Evolutionary conservation across 768 basidiomycete species (phyloP).

Genomic region (Mycena venus): DNA sequence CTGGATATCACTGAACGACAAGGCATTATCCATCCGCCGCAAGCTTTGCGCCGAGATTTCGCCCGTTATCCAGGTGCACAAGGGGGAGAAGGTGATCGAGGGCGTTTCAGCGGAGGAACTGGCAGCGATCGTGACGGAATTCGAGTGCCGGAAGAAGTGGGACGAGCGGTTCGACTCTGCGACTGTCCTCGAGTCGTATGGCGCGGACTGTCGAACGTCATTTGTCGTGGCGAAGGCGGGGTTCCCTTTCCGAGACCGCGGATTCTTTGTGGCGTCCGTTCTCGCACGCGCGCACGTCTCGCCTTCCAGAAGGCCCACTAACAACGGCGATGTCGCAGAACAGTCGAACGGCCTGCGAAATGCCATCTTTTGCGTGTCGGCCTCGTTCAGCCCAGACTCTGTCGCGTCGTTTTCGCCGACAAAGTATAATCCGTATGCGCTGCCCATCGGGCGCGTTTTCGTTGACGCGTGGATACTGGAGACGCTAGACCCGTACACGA

Average conservation of each 20-base stretch:
- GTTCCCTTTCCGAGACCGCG: conserved; percentile 92
- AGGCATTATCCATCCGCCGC: conserved; percentile 81
- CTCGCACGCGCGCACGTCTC: conserved; percentile 69
- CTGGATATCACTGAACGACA: conserved; percentile 85
- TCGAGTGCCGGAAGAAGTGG: conserved; percentile 84
- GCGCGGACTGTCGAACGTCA: conserved; percentile 77
- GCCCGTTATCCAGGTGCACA: conserved; percentile 84
- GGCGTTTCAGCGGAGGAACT: conserved; percentile 95
- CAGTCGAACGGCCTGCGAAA: conserved; percentile 60
- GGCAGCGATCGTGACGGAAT: conserved; percentile 76
- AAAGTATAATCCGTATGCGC: conserved; percentile 82
- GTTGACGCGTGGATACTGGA: conserved; percentile 97
- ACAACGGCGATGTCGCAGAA: conserved; percentile 51
- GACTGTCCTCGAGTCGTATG: conserved; percentile 80
- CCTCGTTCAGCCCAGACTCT: conserved; percentile 83
- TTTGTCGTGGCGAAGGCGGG: conserved; percentile 83
- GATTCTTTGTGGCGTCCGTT: conserved; percentile 85
- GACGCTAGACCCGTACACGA: conserved; percentile 95
- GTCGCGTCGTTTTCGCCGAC: conserved; percentile 63
- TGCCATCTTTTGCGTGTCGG: conserved; percentile 85
- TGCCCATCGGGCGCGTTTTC: conserved; percentile 86
- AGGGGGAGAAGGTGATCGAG: conserved; percentile 92
- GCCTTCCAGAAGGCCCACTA: conserved; percentile 57
- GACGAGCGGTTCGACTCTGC: conserved; percentile 88
- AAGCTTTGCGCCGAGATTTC: conserved; percentile 85